Percentiles rank a stretch among this genome's conserved stretches.
These are phyloP conservation scores for Scheffersomyces insectosa DNA, from an alignment of 1,139 yeast genomes.

Conservation along the genomic window DNA sequence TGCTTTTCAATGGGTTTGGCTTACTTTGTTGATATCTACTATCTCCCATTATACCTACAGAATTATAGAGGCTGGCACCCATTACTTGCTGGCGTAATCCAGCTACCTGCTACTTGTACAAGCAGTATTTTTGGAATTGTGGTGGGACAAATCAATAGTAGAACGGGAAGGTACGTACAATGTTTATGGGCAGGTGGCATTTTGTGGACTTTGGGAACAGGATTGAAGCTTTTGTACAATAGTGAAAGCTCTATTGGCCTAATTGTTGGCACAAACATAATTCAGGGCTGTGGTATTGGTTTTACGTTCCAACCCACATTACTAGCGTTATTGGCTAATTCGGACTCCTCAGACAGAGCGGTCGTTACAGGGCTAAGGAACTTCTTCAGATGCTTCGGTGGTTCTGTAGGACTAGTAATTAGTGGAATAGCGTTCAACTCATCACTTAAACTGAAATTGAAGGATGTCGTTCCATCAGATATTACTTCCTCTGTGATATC, in stretches of 20 bases:
- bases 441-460: background rate
- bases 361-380: slow-evolving; percentile 57
- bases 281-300: slow-evolving; percentile 55
- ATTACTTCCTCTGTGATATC: background rate
- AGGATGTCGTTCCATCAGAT: background rate
- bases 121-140: slow-evolving; percentile 44
- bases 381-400: slow-evolving; percentile 55
- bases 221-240: slow-evolving; percentile 38
- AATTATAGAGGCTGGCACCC: slow-evolving; percentile 45
- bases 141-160: slow-evolving; percentile 45
- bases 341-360: slow-evolving; percentile 52
- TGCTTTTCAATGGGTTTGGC: slow-evolving; percentile 52
- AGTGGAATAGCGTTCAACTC: slow-evolving; percentile 10
- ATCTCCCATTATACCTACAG: slow-evolving; percentile 52
- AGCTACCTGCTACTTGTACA: slow-evolving; percentile 8
- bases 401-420: slow-evolving; percentile 53
- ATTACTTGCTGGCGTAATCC: slow-evolving; percentile 10
- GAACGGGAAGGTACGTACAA: slow-evolving; percentile 44
- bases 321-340: slow-evolving; percentile 57
- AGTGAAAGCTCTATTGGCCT: slow-evolving; percentile 29
- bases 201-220: slow-evolving; percentile 43
- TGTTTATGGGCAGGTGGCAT: slow-evolving; percentile 44
- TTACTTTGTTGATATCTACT: slow-evolving; percentile 46
- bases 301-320: slow-evolving; percentile 56
- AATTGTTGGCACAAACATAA: slow-evolving; percentile 32